Conservation (phyloP, 495 filamentous ascomycete species). For the Extremus antarcticus region DNA sequence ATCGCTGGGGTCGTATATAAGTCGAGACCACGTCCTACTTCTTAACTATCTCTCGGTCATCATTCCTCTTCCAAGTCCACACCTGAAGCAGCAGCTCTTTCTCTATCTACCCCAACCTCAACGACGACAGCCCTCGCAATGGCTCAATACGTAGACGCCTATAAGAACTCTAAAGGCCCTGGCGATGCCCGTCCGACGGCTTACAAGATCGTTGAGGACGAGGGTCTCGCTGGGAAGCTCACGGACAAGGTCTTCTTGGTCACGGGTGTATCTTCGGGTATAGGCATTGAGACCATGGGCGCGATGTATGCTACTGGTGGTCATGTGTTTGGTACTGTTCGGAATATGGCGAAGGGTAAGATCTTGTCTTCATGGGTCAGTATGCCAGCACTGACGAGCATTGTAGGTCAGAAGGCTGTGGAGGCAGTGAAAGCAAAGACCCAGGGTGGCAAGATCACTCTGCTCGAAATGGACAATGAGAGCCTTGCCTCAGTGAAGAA, state of each 20-base stretch:
- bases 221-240: conserved; percentile 33
- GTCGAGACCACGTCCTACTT: too few species aligned
- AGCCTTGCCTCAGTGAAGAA: conserved; percentile 16
- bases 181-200: conserved; percentile 47
- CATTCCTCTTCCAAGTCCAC: too few species aligned
- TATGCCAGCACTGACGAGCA: neutral
- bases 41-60: too few species aligned
- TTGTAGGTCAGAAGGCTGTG: conserved; percentile 5
- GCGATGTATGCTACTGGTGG: conserved; percentile 40
- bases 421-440: conserved; percentile 13
- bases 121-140: neutral
- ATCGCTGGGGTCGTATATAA: too few species aligned
- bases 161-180: conserved; percentile 36
- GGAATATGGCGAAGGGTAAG: conserved; percentile 26
- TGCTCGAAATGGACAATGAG: conserved; percentile 31
- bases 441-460: conserved; percentile 16
- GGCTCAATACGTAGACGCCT: conserved; percentile 29
- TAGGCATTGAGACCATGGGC: conserved; percentile 42
- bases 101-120: too few species aligned
- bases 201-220: conserved; percentile 42
- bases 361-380: neutral
- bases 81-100: too few species aligned
- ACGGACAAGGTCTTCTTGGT: conserved; percentile 40
- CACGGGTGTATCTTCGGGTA: conserved; percentile 43
- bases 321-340: conserved; percentile 28